Percentiles rank a stretch among this genome's conserved stretches.
These are phyloP conservation scores for Liquidambar formosana DNA, from an alignment of 164 flowering plant species.

Conservation along the genomic window DNA sequence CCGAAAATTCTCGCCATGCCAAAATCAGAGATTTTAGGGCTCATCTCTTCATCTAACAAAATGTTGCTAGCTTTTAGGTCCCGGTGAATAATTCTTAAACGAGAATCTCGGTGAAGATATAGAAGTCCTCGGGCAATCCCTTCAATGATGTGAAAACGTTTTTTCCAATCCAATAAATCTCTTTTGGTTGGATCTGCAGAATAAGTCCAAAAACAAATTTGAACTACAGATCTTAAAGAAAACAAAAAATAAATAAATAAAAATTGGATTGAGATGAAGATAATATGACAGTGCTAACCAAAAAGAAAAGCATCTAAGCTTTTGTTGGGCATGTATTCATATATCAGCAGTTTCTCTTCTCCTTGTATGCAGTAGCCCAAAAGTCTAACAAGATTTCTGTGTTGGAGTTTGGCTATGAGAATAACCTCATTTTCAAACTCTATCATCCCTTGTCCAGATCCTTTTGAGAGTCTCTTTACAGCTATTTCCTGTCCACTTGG, in stretches of 20 bases:
- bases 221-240: not conserved
- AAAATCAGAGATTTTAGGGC: slow-evolving; percentile 26
- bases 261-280: not conserved
- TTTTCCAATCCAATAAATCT: slow-evolving; percentile 14
- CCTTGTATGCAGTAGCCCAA: slow-evolving; percentile 15
- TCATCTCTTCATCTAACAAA: slow-evolving; percentile 20
- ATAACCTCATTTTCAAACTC: too few relatives aligned
- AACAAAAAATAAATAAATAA: not conserved
- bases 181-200: slow-evolving; percentile 16
- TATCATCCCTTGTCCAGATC: slow-evolving; percentile 25
- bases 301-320: slow-evolving; percentile 10
- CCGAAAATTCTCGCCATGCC: slow-evolving; percentile 23
- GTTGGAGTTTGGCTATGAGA: too few relatives aligned
- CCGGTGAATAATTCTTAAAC: slow-evolving; percentile 23
- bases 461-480: slow-evolving; percentile 28
- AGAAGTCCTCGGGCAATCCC: slow-evolving; percentile 31
- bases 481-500: too few relatives aligned
- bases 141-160: slow-evolving; percentile 11
- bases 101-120: slow-evolving; percentile 26
- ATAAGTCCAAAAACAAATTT: not conserved
- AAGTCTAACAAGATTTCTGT: too few relatives aligned
- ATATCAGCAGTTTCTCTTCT: slow-evolving; percentile 14
- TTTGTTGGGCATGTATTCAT: slow-evolving; percentile 19
- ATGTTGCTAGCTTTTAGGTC: slow-evolving; percentile 28
- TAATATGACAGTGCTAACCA: not conserved